phyloP scores from a whole-genome alignment of 495 filamentous ascomycete genomes.

The Aspergillus haitiensis region DNA sequence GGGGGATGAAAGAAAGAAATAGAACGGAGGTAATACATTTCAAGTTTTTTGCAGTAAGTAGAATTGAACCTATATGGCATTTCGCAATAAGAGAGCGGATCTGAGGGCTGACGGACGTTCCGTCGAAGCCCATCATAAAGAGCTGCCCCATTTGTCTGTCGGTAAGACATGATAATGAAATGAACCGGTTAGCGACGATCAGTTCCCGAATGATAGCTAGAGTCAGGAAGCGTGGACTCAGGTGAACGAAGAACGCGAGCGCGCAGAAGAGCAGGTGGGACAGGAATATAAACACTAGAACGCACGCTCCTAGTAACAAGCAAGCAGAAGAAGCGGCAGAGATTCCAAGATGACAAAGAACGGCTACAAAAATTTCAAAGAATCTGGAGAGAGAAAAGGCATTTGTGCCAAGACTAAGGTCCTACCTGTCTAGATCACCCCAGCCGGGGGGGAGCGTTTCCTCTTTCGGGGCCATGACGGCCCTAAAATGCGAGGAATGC shows the following conservation, averaged over 20 bases:
- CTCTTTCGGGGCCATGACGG: conserved; percentile 51
- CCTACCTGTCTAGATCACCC: conserved; percentile 52
- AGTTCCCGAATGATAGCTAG: conserved; percentile 13
- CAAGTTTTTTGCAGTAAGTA: conserved; percentile 86
- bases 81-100: conserved; percentile 82
- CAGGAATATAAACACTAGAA: background rate
- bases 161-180: conserved; percentile 29
- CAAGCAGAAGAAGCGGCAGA: background rate
- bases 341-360: conserved; percentile 10
- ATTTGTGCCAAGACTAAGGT: conserved; percentile 22
- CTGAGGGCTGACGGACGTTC: conserved; percentile 80
- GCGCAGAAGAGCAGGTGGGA: background rate
- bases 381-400: conserved; percentile 7
- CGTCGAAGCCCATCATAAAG: conserved; percentile 95
- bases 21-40: conserved; percentile 60
- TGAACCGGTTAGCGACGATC: conserved; percentile 43
- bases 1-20: conserved; percentile 17
- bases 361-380: background rate
- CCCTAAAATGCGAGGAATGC: conserved; percentile 43
- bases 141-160: conserved; percentile 75
- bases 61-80: conserved; percentile 79
- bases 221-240: no score
- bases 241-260: no score
- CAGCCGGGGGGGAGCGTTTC: conserved; percentile 51
- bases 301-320: background rate